phyloP scores from a whole-genome alignment of 108 stramenopile species.

The Pseudonitzschia multiseries region DNA sequence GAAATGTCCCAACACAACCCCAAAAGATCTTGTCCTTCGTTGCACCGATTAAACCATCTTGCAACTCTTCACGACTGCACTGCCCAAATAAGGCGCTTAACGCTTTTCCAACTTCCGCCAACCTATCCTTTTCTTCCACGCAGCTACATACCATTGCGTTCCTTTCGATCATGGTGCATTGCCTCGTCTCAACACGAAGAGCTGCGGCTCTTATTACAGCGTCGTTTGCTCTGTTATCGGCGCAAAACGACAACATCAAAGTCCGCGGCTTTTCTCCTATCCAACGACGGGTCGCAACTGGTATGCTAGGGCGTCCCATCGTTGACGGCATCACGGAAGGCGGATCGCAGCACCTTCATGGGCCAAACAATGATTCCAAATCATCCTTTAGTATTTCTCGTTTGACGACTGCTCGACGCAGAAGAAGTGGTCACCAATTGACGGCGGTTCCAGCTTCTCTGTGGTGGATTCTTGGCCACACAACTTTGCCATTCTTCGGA shows the following conservation, averaged over 20 bases:
- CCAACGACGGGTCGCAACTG: not conserved
- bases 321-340: not conserved
- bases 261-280: not conserved
- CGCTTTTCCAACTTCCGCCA: too few relatives aligned
- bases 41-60: too few relatives aligned
- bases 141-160: not conserved
- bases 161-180: not conserved
- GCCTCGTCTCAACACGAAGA: not conserved
- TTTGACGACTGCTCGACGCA: not conserved
- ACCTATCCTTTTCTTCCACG: too few relatives aligned
- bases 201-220: not conserved
- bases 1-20: too few relatives aligned
- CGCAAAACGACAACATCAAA: not conserved
- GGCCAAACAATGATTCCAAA: not conserved
- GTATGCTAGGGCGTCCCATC: not conserved
- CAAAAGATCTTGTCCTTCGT: too few relatives aligned
- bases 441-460: conserved; percentile 3
- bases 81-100: too few relatives aligned
- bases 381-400: not conserved
- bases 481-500: conserved; percentile 42
- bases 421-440: not conserved
- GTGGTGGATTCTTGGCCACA: conserved; percentile 41
- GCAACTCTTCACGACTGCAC: too few relatives aligned
- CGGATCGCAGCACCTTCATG: not conserved
- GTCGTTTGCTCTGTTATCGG: not conserved